Conservation (phyloP, 2,329 filamentous ascomycete species). For the Botrytis porri region DNA sequence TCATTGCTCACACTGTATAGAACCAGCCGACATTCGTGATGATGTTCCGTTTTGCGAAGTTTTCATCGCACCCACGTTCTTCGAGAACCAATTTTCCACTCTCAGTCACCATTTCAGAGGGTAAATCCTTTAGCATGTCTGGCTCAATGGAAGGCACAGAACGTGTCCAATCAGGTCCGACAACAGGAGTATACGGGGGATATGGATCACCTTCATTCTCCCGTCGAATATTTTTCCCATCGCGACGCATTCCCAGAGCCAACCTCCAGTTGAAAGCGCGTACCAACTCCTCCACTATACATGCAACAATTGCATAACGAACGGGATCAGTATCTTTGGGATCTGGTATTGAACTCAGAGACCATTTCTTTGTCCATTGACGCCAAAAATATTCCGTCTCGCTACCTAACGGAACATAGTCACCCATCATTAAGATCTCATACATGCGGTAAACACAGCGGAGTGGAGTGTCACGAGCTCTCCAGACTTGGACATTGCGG, state of each 20-base stretch:
- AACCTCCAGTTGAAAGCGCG: slow-evolving; percentile 10
- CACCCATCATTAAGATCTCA: neutral
- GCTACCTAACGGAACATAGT: neutral
- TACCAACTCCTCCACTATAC: neutral
- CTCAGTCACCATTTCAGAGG: neutral
- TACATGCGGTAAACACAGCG: slow-evolving; percentile 4
- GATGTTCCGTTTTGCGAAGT: neutral
- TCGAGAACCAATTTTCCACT: neutral
- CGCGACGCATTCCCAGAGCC: neutral
- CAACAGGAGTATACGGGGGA: neutral
- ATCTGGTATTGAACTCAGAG: neutral
- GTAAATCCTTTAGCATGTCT: neutral
- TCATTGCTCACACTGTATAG: neutral
- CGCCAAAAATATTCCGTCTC: neutral
- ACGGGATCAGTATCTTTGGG: neutral
- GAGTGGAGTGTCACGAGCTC: neutral
- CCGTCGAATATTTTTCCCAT: neutral
- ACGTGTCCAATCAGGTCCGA: neutral
- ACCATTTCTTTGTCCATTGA: neutral
- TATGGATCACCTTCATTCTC: neutral
- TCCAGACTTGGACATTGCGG: neutral
- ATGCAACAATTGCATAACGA: neutral
- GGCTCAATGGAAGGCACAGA: neutral
- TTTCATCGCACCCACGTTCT: neutral
- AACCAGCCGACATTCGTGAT: neutral